phyloP scores from a whole-genome alignment of 1,284 basidiomycete species.

The Cryptococcus neoformans region DNA sequence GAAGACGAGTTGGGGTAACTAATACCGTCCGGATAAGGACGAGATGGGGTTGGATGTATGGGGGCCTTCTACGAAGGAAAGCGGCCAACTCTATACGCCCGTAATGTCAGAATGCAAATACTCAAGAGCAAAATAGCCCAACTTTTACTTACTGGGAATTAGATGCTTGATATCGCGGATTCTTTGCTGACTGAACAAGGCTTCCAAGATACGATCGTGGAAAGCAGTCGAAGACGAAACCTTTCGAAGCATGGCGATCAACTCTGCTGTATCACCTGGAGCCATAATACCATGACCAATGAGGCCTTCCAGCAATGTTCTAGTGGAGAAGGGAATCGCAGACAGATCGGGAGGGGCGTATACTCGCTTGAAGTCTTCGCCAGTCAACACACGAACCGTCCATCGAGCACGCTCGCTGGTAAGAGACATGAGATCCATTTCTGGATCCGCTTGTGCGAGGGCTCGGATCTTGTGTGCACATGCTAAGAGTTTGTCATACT shows the following conservation, averaged over 20 bases:
- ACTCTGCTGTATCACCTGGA: constrained; percentile 23
- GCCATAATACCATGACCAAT: constrained; percentile 42
- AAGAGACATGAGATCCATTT: constrained; percentile 26
- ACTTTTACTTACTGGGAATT: constrained; percentile 20
- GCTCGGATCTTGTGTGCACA: constrained; percentile 23
- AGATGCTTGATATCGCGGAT: constrained; percentile 28
- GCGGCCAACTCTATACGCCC: constrained; percentile 15
- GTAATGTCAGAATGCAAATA: neutral
- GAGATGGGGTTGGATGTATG: constrained; percentile 25
- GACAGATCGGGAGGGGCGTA: constrained; percentile 27
- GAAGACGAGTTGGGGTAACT: constrained; percentile 46
- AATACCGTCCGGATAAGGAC: constrained; percentile 42
- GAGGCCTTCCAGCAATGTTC: constrained; percentile 45
- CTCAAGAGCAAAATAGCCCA: no score
- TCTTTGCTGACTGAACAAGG: constrained; percentile 40
- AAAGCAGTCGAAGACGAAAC: constrained; percentile 17
- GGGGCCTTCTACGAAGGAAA: constrained; percentile 16
- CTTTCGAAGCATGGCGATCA: constrained; percentile 22
- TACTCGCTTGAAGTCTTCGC: constrained; percentile 1
- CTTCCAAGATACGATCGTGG: constrained; percentile 39
- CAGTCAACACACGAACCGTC: constrained; percentile 10
- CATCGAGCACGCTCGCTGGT: constrained; percentile 5
- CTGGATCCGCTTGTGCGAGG: constrained; percentile 29
- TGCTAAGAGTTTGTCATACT: constrained; percentile 11
- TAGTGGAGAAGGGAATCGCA: constrained; percentile 29